Conservation (phyloP, 108 stramenopile species). For the Discostella stelligeroides region DNA sequence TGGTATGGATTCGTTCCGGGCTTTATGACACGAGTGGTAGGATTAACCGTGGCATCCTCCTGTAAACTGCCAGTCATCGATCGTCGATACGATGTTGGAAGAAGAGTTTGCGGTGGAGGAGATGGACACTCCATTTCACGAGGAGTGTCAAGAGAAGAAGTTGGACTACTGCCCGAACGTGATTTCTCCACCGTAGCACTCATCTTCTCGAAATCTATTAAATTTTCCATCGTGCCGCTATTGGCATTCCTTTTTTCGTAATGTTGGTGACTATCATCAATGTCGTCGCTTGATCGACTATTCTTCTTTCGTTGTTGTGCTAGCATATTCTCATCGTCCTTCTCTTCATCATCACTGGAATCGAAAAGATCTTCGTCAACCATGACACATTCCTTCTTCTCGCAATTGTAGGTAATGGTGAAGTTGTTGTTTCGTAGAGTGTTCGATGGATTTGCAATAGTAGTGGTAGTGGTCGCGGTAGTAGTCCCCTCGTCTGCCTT, state of each 20-base stretch:
- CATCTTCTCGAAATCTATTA: not conserved
- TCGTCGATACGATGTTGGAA: too few relatives aligned
- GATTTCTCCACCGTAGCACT: not conserved
- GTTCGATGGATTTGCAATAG: too few relatives aligned
- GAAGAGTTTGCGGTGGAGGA: not conserved
- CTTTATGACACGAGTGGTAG: too few relatives aligned
- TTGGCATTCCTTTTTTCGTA: slow-evolving; percentile 3
- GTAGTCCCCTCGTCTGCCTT: not conserved
- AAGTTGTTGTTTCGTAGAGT: slow-evolving; percentile 18
- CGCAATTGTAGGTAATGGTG: slow-evolving; percentile 37
- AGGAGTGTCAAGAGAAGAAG: slow-evolving; percentile 14
- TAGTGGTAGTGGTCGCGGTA: too few relatives aligned
- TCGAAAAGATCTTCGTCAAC: slow-evolving; percentile 20
- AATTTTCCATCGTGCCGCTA: not conserved
- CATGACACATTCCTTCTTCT: slow-evolving; percentile 26
- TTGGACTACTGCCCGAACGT: not conserved
- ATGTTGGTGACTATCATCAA: too few relatives aligned
- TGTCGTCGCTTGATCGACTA: too few relatives aligned
- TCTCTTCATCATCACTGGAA: slow-evolving; percentile 31
- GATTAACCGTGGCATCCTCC: too few relatives aligned
- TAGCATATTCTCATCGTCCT: not conserved
- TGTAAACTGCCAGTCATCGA: too few relatives aligned
- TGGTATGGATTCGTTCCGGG: too few relatives aligned
- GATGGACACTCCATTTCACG: not conserved
- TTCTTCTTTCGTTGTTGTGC: too few relatives aligned